A percentile compares a stretch with the other conserved stretches of the same genome.
phyloP scores from a whole-genome alignment of 495 filamentous ascomycete genomes.

The Annulohypoxylon bovei region DNA sequence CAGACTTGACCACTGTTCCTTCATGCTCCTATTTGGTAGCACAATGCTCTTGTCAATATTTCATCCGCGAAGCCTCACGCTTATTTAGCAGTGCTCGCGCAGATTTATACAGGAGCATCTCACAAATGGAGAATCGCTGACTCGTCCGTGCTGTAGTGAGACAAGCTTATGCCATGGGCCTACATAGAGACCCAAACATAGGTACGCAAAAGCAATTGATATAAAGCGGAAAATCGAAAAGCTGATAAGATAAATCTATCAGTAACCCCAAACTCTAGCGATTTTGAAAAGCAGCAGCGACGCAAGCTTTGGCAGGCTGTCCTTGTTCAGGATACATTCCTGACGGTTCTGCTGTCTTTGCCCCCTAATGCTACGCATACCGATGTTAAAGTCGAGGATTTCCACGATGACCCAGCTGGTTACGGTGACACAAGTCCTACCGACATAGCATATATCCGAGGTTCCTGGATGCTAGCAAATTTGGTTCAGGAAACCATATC shows the following conservation, averaged over 20 bases:
- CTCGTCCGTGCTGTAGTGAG: slow-evolving; percentile 57
- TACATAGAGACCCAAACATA: slow-evolving; percentile 78
- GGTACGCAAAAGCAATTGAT: slow-evolving; percentile 44
- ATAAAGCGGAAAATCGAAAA: background rate
- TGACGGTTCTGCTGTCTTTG: slow-evolving; percentile 76
- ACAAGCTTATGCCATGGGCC: slow-evolving; percentile 79
- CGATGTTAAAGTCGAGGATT: slow-evolving; percentile 73
- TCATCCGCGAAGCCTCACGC: background rate
- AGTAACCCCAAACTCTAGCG: slow-evolving; percentile 65
- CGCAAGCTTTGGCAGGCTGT: slow-evolving; percentile 81
- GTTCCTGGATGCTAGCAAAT: slow-evolving; percentile 77
- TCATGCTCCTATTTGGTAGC: background rate
- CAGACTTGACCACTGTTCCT: background rate
- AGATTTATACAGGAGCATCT: background rate
- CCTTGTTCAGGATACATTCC: slow-evolving; percentile 78
- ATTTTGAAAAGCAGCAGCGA: slow-evolving; percentile 73
- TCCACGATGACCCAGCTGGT: slow-evolving; percentile 60
- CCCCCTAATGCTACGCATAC: slow-evolving; percentile 77
- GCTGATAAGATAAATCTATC: slow-evolving; percentile 5
- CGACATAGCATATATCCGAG: slow-evolving; percentile 72
- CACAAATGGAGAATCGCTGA: slow-evolving; percentile 20
- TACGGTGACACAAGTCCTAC: slow-evolving; percentile 62
- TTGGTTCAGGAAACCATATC: slow-evolving; percentile 76
- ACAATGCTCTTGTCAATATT: background rate
- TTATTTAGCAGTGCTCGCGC: background rate